phyloP scores from a whole-genome alignment of 163 green algal genomes.

The Volvox carteri region DNA sequence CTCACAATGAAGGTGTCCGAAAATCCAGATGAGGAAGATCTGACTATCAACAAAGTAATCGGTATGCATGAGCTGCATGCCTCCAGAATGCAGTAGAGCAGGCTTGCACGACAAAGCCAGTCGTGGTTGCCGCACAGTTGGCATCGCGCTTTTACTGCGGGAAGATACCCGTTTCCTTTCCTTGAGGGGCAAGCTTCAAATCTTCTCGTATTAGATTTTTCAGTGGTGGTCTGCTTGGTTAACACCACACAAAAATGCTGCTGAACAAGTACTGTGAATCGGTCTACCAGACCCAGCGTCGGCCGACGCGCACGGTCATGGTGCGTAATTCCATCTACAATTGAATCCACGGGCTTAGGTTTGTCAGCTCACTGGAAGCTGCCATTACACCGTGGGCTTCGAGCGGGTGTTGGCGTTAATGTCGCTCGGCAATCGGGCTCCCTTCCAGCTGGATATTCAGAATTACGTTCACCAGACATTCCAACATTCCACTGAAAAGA shows the following conservation, averaged over 20 bases:
- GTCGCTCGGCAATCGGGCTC: not conserved
- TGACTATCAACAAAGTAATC: too few species aligned
- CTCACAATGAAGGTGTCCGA: too few species aligned
- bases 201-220: not conserved
- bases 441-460: not conserved
- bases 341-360: too few species aligned
- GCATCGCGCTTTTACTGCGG: not conserved
- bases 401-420: constrained; percentile 21
- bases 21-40: too few species aligned
- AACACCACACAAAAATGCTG: constrained; percentile 24
- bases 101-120: not conserved
- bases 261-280: constrained; percentile 91
- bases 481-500: not conserved
- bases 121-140: constrained; percentile 21
- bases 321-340: constrained; percentile 64
- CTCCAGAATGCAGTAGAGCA: too few species aligned
- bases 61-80: too few species aligned
- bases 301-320: constrained; percentile 90
- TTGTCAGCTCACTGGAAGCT: too few species aligned
- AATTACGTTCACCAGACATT: not conserved
- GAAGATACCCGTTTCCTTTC: not conserved
- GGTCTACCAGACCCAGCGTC: constrained; percentile 82
- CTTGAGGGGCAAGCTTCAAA: too few species aligned
- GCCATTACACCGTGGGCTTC: not conserved
- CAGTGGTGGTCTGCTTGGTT: not conserved